These are phyloP conservation scores for Coemansia sp. DNA, from an alignment of 192 early-diverging fungal species.

Conservation along the genomic window DNA sequence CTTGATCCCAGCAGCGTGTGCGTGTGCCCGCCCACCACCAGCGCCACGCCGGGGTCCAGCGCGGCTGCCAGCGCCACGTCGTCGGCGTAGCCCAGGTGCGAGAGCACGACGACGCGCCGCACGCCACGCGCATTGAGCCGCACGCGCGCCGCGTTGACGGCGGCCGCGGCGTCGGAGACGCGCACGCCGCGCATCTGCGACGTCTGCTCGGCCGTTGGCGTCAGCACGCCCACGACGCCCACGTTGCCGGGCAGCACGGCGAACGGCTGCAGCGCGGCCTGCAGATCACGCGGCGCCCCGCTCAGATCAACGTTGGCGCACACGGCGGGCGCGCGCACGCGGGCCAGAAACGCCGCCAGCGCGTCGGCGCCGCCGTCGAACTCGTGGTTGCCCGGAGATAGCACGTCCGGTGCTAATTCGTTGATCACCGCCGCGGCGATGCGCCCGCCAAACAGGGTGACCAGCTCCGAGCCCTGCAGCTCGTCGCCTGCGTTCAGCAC, in stretches of 20 bases:
- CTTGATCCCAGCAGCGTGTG: constrained; percentile 50
- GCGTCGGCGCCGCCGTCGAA: constrained; percentile 63
- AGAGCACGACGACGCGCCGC: constrained; percentile 64
- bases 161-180: constrained; percentile 58
- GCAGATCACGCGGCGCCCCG: constrained; percentile 43
- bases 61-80: constrained; percentile 60
- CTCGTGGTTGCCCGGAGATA: constrained; percentile 68
- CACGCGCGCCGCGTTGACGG: constrained; percentile 59
- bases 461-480: constrained; percentile 61
- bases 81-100: constrained; percentile 68
- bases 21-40: constrained; percentile 75
- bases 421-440: constrained; percentile 60
- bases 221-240: constrained; percentile 66
- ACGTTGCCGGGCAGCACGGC: constrained; percentile 66
- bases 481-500: constrained; percentile 78
- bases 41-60: constrained; percentile 53
- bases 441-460: constrained; percentile 62
- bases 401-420: constrained; percentile 57
- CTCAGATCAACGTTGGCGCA: constrained; percentile 64
- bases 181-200: constrained; percentile 51
- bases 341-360: constrained; percentile 54
- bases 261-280: constrained; percentile 62
- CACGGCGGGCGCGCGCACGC: constrained; percentile 61
- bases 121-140: constrained; percentile 59
- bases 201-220: constrained; percentile 55